These are phyloP conservation scores for Elsinoe ampelina DNA, from an alignment of 2,329 filamentous ascomycete genomes.

Conservation along the genomic window DNA sequence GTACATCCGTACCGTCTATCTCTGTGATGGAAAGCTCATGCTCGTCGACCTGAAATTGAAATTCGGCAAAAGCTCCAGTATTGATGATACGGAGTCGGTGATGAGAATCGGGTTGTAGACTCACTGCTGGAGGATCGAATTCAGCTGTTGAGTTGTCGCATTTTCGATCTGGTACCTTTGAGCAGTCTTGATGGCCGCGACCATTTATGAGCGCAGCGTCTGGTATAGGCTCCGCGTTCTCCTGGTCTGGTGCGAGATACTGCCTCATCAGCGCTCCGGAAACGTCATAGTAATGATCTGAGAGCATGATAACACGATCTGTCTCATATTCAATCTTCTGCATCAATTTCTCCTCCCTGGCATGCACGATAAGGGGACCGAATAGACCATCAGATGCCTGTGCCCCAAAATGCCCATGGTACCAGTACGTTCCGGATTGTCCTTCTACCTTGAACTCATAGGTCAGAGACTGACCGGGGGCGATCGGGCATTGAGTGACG, in stretches of 20 bases:
- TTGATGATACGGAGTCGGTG: slow-evolving; percentile 56
- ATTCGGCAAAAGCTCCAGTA: slow-evolving; percentile 55
- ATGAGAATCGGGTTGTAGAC: slow-evolving; percentile 34
- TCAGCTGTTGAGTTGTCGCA: slow-evolving; percentile 28
- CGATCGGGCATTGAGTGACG: slow-evolving; percentile 55
- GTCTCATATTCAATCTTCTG: slow-evolving; percentile 35
- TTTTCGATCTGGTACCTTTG: slow-evolving; percentile 26
- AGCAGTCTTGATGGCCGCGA: slow-evolving; percentile 30
- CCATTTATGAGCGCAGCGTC: slow-evolving; percentile 38
- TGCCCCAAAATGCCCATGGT: slow-evolving; percentile 52
- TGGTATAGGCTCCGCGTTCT: slow-evolving; percentile 49
- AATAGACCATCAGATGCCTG: slow-evolving; percentile 54
- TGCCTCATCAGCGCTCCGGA: slow-evolving; percentile 40
- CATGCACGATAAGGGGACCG: slow-evolving; percentile 52
- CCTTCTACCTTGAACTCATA: slow-evolving; percentile 51
- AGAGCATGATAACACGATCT: slow-evolving; percentile 55
- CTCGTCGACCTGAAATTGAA: slow-evolving; percentile 57
- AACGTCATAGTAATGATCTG: slow-evolving; percentile 58
- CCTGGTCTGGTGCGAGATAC: slow-evolving; percentile 43
- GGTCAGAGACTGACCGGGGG: slow-evolving; percentile 44
- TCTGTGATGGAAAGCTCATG: slow-evolving; percentile 55
- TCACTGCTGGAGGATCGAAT: slow-evolving; percentile 25
- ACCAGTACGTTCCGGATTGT: slow-evolving; percentile 44
- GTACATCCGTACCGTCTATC: slow-evolving; percentile 55
- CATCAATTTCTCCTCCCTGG: slow-evolving; percentile 34